Base-by-base conservation (phyloP, 306 rosid genomes). In the Lithocarpus polystachyus region DNA sequence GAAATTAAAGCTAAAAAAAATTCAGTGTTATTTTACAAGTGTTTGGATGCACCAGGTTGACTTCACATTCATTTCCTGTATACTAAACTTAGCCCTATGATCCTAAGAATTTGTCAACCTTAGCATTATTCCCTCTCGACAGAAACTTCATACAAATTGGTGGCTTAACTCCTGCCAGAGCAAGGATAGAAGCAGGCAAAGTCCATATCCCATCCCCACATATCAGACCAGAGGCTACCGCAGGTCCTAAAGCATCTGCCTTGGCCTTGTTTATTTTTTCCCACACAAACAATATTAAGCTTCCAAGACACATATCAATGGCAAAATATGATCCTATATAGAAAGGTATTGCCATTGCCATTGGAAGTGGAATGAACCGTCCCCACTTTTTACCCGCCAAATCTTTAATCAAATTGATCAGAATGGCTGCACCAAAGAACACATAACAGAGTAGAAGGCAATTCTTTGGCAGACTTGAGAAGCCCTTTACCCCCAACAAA, bases 291-390 rank as follows among this genome's bases (percentile, higher is more conserved):
- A 74, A 56, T 29, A 74, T 74, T 8, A 74, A 52, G 69, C 77
- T 72, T 14, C 75, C 75, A 23, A 72, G 1, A 24, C 75, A 72
- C 75, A 72, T 72, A 18, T 72, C 75, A 45, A 72, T 72, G 75
- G 75, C 75, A 10, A 72, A 72, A 29, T 72, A 72, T 6, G 75
- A 19, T 72, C 75, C 75, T 12, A 72, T 8, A 29, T 72, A 72
- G 75, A 72, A 72, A 22, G 75, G 75, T 72, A 72, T 72, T 48
- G 75, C 75, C 62, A 72, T 72, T 26, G 75, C 75, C 75, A 72
- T 72, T 12, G 75, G 75, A 74, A 74, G 37, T 11, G 54, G 69
- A 31, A 35, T 35, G 28, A 19, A 74, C 23, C 77, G 3, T 13
- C 35, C 77, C 54, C 55, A 28, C 45, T 31, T 74, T n/a, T 57